Conservation (phyloP, 345 rosid genomes). For the Xanthoceras sorbifolium region DNA sequence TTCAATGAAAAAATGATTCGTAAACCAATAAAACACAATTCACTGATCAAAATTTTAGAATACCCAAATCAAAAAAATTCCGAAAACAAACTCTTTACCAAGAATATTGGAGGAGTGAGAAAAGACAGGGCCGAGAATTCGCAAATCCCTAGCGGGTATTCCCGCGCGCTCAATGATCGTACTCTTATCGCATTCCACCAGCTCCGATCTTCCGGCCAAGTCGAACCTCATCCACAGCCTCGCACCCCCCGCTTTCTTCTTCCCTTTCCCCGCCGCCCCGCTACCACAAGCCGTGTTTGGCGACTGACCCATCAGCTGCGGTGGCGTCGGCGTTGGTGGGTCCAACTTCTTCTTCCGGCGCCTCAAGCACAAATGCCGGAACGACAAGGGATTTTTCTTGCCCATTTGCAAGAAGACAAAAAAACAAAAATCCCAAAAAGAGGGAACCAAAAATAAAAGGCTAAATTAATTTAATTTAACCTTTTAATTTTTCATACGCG, state of each 20-base stretch:
- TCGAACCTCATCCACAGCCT: conserved; percentile 94
- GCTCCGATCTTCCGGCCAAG: conserved; percentile 70
- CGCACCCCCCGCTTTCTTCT: conserved; percentile 89
- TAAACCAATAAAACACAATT: background rate
- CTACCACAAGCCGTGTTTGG: conserved; percentile 16
- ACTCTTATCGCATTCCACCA: conserved; percentile 83
- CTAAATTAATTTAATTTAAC: background rate
- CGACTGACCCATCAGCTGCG: conserved; percentile 1
- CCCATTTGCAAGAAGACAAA: conserved; percentile 50
- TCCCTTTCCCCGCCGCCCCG: conserved; percentile 51
- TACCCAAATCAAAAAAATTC: background rate
- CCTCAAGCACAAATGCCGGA: conserved; percentile 48
- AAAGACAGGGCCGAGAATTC: conserved; percentile 91
- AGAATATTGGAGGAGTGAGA: conserved; percentile 88
- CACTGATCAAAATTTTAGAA: background rate
- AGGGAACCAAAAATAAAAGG: background rate
- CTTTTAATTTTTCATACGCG: background rate
- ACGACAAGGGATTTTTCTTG: conserved; percentile 37
- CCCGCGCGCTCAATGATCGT: conserved; percentile 69
- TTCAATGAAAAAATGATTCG: background rate
- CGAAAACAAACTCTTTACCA: conserved; percentile 34
- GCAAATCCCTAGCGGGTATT: conserved; percentile 89
- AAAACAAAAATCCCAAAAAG: background rate
- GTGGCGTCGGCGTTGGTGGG: conserved; percentile 18
- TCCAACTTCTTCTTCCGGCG: conserved; percentile 43